Conservation (phyloP, 31 red algal species). For the Asparagopsis taxiformis region DNA sequence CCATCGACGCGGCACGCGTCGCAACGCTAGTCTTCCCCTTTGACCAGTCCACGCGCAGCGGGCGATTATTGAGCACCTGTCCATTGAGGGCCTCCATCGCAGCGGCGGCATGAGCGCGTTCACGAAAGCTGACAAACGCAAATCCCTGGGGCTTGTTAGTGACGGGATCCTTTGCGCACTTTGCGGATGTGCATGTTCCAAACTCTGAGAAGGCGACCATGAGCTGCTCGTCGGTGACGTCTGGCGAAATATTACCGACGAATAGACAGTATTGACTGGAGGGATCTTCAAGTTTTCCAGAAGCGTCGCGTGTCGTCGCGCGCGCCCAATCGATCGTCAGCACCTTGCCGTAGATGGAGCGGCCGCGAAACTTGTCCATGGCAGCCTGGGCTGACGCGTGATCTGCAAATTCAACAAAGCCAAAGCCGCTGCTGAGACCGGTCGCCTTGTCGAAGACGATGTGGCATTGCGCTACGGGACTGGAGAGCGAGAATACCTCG, state of each 20-base stretch:
- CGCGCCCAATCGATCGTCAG: slow-evolving; percentile 97
- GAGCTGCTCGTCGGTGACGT: slow-evolving; percentile 76
- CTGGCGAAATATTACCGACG: slow-evolving; percentile 77
- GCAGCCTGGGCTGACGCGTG: slow-evolving; percentile 67
- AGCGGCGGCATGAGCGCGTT: slow-evolving; percentile 50
- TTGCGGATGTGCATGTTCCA: slow-evolving; percentile 62
- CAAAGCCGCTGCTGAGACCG: slow-evolving; percentile 70
- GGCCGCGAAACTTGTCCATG: slow-evolving; percentile 76
- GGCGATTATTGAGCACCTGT: slow-evolving; percentile 58
- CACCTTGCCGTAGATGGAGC: slow-evolving; percentile 67
- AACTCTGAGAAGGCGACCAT: slow-evolving; percentile 68
- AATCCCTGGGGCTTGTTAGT: slow-evolving; percentile 68
- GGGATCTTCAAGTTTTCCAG: slow-evolving; percentile 12
- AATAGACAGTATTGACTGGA: slow-evolving; percentile 69
- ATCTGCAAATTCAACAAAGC: slow-evolving; percentile 87
- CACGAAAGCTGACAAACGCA: slow-evolving; percentile 82
- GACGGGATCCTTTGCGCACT: slow-evolving; percentile 75
- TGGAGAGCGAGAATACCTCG: slow-evolving; percentile 75
- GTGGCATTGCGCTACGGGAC: slow-evolving; percentile 72
- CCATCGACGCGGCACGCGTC: slow-evolving; percentile 8
- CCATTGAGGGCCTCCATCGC: slow-evolving; percentile 84
- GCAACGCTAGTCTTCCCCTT: slow-evolving; percentile 54
- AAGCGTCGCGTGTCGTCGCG: slow-evolving; percentile 5
- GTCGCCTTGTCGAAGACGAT: slow-evolving; percentile 81
- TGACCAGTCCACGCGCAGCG: slow-evolving; percentile 90